phyloP scores from a whole-genome alignment of 2,329 filamentous ascomycete species.

The Cordyceps tenuipes region DNA sequence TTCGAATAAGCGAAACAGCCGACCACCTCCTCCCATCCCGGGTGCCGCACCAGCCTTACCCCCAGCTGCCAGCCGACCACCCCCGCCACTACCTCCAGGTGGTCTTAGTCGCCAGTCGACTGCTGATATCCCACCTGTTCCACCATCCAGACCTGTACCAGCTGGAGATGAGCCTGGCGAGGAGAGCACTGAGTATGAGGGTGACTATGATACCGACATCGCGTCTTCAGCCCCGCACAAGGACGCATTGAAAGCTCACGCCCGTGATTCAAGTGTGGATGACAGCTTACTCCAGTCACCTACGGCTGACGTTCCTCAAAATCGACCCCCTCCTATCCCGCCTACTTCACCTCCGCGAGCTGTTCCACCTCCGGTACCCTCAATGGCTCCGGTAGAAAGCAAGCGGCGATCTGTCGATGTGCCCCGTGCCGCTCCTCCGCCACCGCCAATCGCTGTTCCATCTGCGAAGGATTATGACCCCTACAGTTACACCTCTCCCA shows the following conservation, averaged over 20 bases:
- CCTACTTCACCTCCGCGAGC: conserved; percentile 46
- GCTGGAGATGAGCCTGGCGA: conserved; percentile 60
- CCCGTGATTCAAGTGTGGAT: conserved; percentile 67
- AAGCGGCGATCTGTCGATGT: conserved; percentile 60
- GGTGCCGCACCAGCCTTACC: conserved; percentile 38
- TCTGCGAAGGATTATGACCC: conserved; percentile 65
- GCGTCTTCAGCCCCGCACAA: conserved; percentile 90
- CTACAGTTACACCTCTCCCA: conserved; percentile 42
- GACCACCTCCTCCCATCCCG: conserved; percentile 54
- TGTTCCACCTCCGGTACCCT: conserved; percentile 57
- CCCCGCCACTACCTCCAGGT: conserved; percentile 57
- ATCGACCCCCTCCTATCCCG: conserved; percentile 49
- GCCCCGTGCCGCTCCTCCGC: conserved; percentile 60
- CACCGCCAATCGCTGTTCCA: conserved; percentile 36
- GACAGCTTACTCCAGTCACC: conserved; percentile 56
- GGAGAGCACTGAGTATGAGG: conserved; percentile 89
- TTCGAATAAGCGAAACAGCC: conserved; percentile 46
- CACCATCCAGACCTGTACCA: conserved; percentile 33
- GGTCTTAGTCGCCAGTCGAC: conserved; percentile 51
- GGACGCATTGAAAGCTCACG: conserved; percentile 79
- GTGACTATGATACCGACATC: conserved; percentile 96
- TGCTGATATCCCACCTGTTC: conserved; percentile 39
- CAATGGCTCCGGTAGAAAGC: conserved; percentile 45
- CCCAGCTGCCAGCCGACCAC: conserved; percentile 50
- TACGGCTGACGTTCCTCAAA: conserved; percentile 34